A percentile compares a stretch with the other conserved stretches of the same genome.
Evolutionary conservation across 495 filamentous ascomycete species (phyloP).

Genomic region (Hyaloscypha variabilis): DNA sequence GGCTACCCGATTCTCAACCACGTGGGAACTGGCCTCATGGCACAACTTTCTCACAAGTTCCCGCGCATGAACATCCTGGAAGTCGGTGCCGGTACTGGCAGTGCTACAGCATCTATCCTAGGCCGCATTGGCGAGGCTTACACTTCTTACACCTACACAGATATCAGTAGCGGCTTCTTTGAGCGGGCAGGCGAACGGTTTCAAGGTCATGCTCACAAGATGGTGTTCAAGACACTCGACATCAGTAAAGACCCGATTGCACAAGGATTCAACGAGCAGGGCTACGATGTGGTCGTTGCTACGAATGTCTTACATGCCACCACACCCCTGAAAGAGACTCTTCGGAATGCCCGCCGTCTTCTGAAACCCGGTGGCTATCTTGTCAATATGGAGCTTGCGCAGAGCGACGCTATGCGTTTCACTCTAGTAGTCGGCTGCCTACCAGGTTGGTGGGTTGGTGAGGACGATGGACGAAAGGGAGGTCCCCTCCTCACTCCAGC

Average conservation of each 20-base stretch:
- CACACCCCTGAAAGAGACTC: constrained; percentile 23
- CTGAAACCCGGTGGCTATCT: constrained; percentile 6
- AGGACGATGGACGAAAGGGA: neutral
- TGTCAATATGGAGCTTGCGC: neutral
- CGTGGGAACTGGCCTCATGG: neutral
- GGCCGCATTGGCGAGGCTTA: neutral
- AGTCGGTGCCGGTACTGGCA: neutral
- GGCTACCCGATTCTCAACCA: neutral
- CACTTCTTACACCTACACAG: neutral
- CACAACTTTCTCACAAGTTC: neutral
- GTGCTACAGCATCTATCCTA: neutral
- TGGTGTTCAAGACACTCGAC: constrained; percentile 33
- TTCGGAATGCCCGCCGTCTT: neutral
- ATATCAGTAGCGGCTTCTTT: neutral
- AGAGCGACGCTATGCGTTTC: constrained; percentile 4
- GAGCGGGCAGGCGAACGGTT: neutral
- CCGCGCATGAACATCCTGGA: neutral
- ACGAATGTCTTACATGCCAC: constrained; percentile 38
- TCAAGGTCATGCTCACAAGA: neutral
- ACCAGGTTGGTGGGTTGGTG: constrained; percentile 19
- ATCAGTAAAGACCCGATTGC: constrained; percentile 37
- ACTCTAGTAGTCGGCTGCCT: constrained; percentile 19
- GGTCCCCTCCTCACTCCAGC: neutral
- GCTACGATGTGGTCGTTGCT: constrained; percentile 49
- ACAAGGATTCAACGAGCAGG: constrained; percentile 40